phyloP scores from a whole-genome alignment of 306 rosid species.

The Comarum palustre region DNA sequence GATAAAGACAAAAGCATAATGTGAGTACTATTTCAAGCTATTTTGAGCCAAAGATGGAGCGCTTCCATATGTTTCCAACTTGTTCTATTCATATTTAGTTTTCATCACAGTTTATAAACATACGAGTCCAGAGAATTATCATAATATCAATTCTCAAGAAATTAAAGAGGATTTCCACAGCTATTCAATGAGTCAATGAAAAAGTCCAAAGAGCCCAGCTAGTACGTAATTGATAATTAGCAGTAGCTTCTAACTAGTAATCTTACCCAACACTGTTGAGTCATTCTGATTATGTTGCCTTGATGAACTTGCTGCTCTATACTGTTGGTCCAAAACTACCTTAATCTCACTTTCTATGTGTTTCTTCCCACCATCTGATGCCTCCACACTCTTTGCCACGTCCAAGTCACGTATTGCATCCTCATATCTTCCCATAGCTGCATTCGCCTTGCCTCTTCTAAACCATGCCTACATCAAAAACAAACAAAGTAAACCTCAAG shows the following conservation, averaged over 20 bases:
- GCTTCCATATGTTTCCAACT: too few species aligned
- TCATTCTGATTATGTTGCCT: slow-evolving; percentile 32
- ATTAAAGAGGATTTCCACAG: background rate
- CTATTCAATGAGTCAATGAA: background rate
- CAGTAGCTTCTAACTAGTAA: slow-evolving; percentile 8
- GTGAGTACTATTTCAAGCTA: background rate
- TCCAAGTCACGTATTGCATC: slow-evolving; percentile 65
- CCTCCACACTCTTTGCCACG: slow-evolving; percentile 57
- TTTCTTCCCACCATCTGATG: slow-evolving; percentile 53
- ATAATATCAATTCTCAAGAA: background rate
- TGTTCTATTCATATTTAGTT: background rate
- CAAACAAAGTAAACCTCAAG: slow-evolving; percentile 2
- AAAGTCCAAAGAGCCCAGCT: background rate
- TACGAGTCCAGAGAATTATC: background rate
- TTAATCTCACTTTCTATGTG: slow-evolving; percentile 67
- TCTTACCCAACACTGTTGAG: slow-evolving; percentile 49
- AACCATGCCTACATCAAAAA: slow-evolving; percentile 69
- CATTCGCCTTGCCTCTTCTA: slow-evolving; percentile 74
- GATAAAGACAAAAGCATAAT: background rate
- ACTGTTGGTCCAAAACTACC: slow-evolving; percentile 37
- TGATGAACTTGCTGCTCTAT: slow-evolving; percentile 25
- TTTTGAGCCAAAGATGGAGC: background rate
- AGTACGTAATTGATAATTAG: background rate
- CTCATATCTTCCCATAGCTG: slow-evolving; percentile 50
- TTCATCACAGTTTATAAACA: background rate